Base-by-base conservation (phyloP, 495 filamentous ascomycete genomes). In the Talaromyces thailandensis region DNA sequence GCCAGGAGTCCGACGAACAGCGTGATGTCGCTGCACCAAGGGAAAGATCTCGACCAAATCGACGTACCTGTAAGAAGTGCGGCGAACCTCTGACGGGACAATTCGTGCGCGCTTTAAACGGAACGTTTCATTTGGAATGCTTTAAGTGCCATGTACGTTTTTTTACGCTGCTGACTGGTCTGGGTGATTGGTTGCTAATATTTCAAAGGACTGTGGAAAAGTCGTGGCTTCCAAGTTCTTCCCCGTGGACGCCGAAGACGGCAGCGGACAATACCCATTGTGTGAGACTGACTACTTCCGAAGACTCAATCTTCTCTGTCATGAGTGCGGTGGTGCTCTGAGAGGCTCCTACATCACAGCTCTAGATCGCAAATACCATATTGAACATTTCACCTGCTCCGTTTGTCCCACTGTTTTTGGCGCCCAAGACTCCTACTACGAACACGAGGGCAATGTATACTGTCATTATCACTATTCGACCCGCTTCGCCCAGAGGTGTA, bases 401-500 rank as follows among this genome's bases (percentile, higher is more conserved):
- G 86, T 96, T 58, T 99, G 95, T 71, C 92, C 93, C 5, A 96
- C 93, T 0, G 90, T 99, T 0, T 99, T 99, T 70, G 95, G 95
- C 45, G 94, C 95, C 11, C 90, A 94, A 67, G 95, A 99, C 74
- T 96, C 91, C 65, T 99, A 99, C 71, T 99, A 99, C 71, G 95
- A 99, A 69, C 95, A 99, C 64, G 92, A 97, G 65, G 87, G 92
- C 61, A 89, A 90, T 63, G 94, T 99, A 11, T 99, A 96, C 71
- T 99, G 95, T 71, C 95, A 99, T 69, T 99, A 94, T 68, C 95
- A 99, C 73, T 99, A 99, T 75, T 97, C 93, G 26, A 98, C 95
- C 11, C 90, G 91, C 69, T 99, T 97, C 70, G 95, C 95, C 26
- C 92, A 97, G 71, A 84, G 90, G 53, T 99, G 95, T 72, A 95